Base-by-base conservation (phyloP, 805 yeast genomes). In the Candida anglica region DNA sequence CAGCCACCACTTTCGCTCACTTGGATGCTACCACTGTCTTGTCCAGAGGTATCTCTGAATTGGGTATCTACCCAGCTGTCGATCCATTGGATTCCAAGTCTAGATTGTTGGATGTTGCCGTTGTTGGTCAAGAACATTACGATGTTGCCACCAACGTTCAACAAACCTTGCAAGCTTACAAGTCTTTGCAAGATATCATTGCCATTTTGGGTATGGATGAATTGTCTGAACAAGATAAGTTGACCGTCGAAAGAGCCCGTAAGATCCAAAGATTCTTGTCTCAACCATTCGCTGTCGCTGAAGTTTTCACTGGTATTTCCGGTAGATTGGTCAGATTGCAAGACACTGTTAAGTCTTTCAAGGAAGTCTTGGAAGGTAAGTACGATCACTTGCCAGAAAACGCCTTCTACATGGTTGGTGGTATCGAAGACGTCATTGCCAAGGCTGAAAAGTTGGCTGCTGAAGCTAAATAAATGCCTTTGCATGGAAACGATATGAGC, bases 131-230 rank as follows among this genome's bases (percentile, higher is more conserved):
- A 73, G 98, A 93, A 78, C 98, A 93, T 78, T 93, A 93, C 76
- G 84, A 82, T 55, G 87, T 84, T 67, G 98, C 98, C 48, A 75
- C 95, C 55, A 63, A 72, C 59, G 98, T 93, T 54, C 98, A 93
- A 79, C 93, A 89, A 77, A 93, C 98, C 57, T 79, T 93, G 70
- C 98, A 93, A 79, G 96, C 98, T 58, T 93, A 93, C 85, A 93
- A 93, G 81, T 93, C 98, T 56, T 80, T 93, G 69, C 98, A 93
- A 79, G 98, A 93, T 83, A 93, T 93, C 73, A 93, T 93, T 82
- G 98, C 98, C 72, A 93, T 93, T 81, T 85, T 93, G 72, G 98
- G 98, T 89, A 93, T 93, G 98, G 98, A 93, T 74, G 98, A 93
- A 80, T 83, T 93, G 77, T 88, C 97, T 52, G 98, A 93, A 79